Evolutionary conservation across 768 basidiomycete genomes (phyloP).

Genomic region (Suillus paluster): DNA sequence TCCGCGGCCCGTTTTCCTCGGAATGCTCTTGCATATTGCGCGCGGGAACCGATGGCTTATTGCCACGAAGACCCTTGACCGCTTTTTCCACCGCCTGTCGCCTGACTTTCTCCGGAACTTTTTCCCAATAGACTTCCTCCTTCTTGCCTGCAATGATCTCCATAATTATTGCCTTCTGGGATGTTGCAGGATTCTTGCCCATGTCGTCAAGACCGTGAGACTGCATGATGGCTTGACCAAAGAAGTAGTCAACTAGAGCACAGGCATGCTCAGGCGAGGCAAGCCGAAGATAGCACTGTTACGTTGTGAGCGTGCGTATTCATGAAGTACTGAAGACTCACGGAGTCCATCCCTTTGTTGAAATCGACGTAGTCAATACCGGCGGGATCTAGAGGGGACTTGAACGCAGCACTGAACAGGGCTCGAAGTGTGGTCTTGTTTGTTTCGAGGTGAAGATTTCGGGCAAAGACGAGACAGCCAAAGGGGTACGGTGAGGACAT

Average conservation of each 20-base stretch:
- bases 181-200: conserved; percentile 36
- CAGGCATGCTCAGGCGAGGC: conserved; percentile 52
- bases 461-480: conserved; percentile 71
- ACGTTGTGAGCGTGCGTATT: background rate
- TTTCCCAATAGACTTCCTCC: conserved; percentile 80
- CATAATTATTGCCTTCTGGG: conserved; percentile 40
- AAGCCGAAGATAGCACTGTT: conserved; percentile 78
- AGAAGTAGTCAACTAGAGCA: conserved; percentile 51
- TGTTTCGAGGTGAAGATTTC: conserved; percentile 71
- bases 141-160: conserved; percentile 66
- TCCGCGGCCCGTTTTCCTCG: conserved; percentile 8
- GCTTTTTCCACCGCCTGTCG: conserved; percentile 61
- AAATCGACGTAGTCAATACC: conserved; percentile 82
- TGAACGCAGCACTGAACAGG: conserved; percentile 54
- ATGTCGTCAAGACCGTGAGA: conserved; percentile 56
- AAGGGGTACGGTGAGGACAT: conserved; percentile 54
- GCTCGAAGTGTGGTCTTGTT: conserved; percentile 80
- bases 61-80: conserved; percentile 1
- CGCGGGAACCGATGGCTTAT: background rate
- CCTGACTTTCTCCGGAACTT: conserved; percentile 75
- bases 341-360: conserved; percentile 75
- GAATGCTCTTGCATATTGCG: background rate
- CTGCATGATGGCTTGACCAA: conserved; percentile 43
- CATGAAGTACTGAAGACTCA: conserved; percentile 35
- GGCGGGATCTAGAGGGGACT: conserved; percentile 17